Percentiles rank a stretch among this genome's conserved stretches.
Conservation (phyloP, 225 moss, liverwort and hornwort genomes). For the Antitrichia curtipendula region DNA sequence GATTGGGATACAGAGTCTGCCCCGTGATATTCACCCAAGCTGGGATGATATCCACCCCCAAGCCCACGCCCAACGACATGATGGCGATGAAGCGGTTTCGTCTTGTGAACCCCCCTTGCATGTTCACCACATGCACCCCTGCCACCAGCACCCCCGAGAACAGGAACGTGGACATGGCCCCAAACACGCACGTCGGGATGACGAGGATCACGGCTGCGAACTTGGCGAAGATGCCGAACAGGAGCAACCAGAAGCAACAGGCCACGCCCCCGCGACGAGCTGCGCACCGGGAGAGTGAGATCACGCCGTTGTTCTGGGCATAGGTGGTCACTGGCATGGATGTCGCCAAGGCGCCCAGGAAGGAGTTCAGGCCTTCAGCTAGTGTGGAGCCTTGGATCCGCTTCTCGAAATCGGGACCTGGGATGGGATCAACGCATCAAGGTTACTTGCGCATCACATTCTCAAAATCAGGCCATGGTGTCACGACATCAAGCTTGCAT, state of each 20-base stretch:
- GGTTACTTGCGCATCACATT: background rate
- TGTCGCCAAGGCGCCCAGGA: background rate
- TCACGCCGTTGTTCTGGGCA: constrained; percentile 69
- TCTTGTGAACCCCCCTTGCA: constrained; percentile 8
- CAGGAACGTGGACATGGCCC: constrained; percentile 56
- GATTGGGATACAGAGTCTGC: background rate
- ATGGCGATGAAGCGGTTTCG: constrained; percentile 38
- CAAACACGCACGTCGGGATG: constrained; percentile 52
- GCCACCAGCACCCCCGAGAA: constrained; percentile 38
- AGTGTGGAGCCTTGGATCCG: background rate
- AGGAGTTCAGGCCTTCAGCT: background rate
- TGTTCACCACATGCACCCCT: constrained; percentile 37
- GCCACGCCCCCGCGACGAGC: constrained; percentile 40
- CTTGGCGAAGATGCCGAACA: constrained; percentile 46
- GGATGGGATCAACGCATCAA: background rate
- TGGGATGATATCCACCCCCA: constrained; percentile 34
- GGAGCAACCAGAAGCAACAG: constrained; percentile 45
- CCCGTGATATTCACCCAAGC: constrained; percentile 1
- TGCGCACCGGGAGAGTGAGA: constrained; percentile 58
- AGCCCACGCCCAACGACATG: constrained; percentile 23
- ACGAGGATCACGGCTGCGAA: constrained; percentile 38
- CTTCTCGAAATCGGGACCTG: background rate
- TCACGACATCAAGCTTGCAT: background rate
- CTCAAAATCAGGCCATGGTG: background rate
- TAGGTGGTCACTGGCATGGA: constrained; percentile 8